Evolutionary conservation across 805 yeast species (phyloP).

Genomic region (Metschnikowia gelsemii): DNA sequence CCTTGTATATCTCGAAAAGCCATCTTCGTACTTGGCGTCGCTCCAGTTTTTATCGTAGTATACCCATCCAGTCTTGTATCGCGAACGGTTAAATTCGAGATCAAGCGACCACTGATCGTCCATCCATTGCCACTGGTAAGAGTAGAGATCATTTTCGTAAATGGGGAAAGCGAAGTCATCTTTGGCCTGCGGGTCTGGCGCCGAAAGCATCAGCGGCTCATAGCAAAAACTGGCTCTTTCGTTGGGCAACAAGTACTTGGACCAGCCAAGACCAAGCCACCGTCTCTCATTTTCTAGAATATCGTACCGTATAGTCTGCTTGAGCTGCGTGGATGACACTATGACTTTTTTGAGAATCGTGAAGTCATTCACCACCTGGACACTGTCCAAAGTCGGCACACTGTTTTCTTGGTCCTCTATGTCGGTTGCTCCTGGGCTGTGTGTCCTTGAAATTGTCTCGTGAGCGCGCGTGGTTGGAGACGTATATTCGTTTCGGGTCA

Average conservation of each 20-base stretch:
- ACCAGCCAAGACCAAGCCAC: conserved; percentile 65
- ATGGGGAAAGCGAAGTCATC: conserved; percentile 46
- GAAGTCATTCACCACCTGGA: conserved; percentile 34
- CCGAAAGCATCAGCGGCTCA: conserved; percentile 31
- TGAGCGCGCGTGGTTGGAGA: conserved; percentile 10
- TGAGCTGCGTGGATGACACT: conserved; percentile 42
- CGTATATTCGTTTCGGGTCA: conserved; percentile 13
- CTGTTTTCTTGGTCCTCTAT: conserved; percentile 3
- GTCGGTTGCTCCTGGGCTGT: conserved; percentile 12
- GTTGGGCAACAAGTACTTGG: conserved; percentile 47
- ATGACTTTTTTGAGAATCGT: conserved; percentile 38
- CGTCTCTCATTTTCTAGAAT: conserved; percentile 58
- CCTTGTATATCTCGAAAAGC: conserved; percentile 51
- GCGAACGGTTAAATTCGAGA: conserved; percentile 35
- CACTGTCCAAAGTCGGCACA: conserved; percentile 12
- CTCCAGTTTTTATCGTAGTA: conserved; percentile 55
- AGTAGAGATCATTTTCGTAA: conserved; percentile 35
- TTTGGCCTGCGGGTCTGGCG: conserved; percentile 25
- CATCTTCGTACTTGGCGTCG: conserved; percentile 39
- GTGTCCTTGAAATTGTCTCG: conserved; percentile 18
- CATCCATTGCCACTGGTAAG: conserved; percentile 56
- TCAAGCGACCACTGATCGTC: conserved; percentile 54
- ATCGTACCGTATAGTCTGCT: conserved; percentile 50
- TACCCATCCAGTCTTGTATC: conserved; percentile 50
- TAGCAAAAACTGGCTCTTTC: conserved; percentile 53